Percentiles rank a stretch among this genome's conserved stretches.
Conservation (phyloP, 495 filamentous ascomycete species). For the Parmelia sp. region DNA sequence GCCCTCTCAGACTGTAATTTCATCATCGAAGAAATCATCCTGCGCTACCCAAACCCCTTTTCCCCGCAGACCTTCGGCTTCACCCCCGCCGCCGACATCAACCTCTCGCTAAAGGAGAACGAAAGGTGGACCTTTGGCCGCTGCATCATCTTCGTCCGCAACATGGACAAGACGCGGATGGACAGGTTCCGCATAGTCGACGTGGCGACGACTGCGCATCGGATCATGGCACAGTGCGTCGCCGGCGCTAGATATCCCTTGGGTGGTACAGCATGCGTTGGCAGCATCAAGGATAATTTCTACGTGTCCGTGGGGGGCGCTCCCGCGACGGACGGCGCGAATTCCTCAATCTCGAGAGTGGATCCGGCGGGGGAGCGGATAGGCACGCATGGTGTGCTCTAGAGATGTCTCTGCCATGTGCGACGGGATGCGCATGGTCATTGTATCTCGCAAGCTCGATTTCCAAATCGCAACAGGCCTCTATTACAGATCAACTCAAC, state of each 20-base stretch:
- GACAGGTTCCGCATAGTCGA: conserved; percentile 5
- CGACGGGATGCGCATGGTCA: background rate
- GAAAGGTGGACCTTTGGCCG: background rate
- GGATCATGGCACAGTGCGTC: conserved; percentile 2
- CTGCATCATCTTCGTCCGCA: background rate
- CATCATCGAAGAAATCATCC: conserved; percentile 10
- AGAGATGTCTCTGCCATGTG: background rate
- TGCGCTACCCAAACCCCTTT: conserved; percentile 6
- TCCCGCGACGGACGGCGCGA: background rate
- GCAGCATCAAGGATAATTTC: background rate
- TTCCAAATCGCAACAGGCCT: background rate
- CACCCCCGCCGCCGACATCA: background rate
- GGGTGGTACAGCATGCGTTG: background rate
- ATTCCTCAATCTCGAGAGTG: background rate
- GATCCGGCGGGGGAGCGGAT: background rate
- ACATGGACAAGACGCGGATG: background rate
- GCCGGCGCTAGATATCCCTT: background rate
- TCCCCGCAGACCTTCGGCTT: background rate
- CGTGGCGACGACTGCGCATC: background rate
- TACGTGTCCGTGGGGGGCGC: background rate
- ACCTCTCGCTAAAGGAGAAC: background rate
- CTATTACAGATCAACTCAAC: background rate
- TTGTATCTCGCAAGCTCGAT: background rate
- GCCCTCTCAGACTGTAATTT: background rate
- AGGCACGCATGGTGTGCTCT: background rate